Evolutionary conservation across 176 grass and related monocot genomes (phyloP).

Genomic region (Phoenix dactylifera): DNA sequence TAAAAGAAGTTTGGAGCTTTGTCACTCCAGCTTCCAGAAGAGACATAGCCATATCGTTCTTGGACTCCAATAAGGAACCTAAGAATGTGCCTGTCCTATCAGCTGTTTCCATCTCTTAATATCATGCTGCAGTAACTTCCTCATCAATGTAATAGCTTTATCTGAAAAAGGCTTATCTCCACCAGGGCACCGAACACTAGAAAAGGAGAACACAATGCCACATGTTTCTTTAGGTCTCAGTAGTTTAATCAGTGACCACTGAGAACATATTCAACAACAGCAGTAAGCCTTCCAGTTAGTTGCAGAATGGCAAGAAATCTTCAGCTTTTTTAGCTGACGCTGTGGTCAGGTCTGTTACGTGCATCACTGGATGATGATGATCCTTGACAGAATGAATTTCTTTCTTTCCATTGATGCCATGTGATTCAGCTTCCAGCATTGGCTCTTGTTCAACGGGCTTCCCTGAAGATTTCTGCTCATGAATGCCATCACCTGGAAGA

Average conservation of each 20-base stretch:
- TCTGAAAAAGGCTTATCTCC: constrained; percentile 73
- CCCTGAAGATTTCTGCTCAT: too few relatives aligned
- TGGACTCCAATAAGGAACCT: constrained; percentile 80
- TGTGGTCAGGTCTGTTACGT: constrained; percentile 82
- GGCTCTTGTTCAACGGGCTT: too few relatives aligned
- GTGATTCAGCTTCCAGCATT: constrained; percentile 70
- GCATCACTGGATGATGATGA: constrained; percentile 51
- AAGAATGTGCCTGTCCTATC: constrained; percentile 95
- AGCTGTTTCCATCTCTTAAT: constrained; percentile 92
- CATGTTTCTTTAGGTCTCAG: constrained; percentile 96
- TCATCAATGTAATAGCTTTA: constrained; percentile 93
- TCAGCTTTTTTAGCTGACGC: constrained; percentile 73
- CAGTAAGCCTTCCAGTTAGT: constrained; percentile 63
- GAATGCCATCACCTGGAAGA: too few relatives aligned
- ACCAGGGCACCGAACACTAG: constrained; percentile 85
- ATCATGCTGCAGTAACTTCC: constrained; percentile 76
- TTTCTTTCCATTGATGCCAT: constrained; percentile 84
- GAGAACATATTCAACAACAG: constrained; percentile 91
- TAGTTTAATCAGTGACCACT: constrained; percentile 91
- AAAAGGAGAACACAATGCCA: constrained; percentile 89
- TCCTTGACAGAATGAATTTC: constrained; percentile 68
- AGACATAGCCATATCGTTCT: constrained; percentile 62
- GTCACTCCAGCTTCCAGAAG: constrained; percentile 81
- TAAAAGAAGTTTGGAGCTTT: constrained; percentile 72
- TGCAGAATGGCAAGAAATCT: constrained; percentile 95